These are phyloP conservation scores for Coniella vitis DNA, from an alignment of 2,329 filamentous ascomycete genomes.

Conservation along the genomic window DNA sequence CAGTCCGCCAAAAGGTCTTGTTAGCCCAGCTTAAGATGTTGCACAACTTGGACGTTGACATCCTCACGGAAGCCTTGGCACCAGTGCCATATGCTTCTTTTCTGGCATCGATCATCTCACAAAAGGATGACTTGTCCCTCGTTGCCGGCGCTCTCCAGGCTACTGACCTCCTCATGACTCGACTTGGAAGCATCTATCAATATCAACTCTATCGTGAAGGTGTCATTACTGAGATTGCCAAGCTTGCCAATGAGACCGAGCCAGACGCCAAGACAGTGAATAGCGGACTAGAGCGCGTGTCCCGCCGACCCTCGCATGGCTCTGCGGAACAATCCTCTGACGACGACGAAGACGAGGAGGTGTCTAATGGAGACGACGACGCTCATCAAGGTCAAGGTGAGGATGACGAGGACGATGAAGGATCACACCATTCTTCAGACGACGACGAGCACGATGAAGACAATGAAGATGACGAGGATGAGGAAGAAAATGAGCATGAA, in stretches of 20 bases:
- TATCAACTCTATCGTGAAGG: slow-evolving; percentile 98
- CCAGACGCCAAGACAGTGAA: slow-evolving; percentile 24
- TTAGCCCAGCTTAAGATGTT: slow-evolving; percentile 97
- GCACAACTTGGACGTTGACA: slow-evolving; percentile 79
- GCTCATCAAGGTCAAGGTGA: slow-evolving; percentile 45
- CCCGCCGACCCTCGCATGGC: slow-evolving; percentile 25
- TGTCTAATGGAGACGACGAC: slow-evolving; percentile 41
- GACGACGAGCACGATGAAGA: slow-evolving; percentile 39
- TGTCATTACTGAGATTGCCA: slow-evolving; percentile 84
- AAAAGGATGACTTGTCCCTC: slow-evolving; percentile 83
- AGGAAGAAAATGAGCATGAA: slow-evolving; percentile 42
- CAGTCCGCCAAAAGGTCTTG: slow-evolving; percentile 89
- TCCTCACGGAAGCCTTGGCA: slow-evolving; percentile 78
- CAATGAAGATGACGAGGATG: slow-evolving; percentile 45
- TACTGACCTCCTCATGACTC: slow-evolving; percentile 76
- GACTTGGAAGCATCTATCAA: slow-evolving; percentile 80
- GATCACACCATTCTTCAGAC: slow-evolving; percentile 28
- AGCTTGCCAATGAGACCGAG: slow-evolving; percentile 54
- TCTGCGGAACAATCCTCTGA: slow-evolving; percentile 18
- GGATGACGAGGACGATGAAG: slow-evolving; percentile 39
- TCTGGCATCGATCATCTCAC: slow-evolving; percentile 87
- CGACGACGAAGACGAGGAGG: slow-evolving; percentile 16
- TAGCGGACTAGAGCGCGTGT: slow-evolving; percentile 21
- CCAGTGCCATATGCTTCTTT: slow-evolving; percentile 94
- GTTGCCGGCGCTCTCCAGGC: slow-evolving; percentile 85